Conservation (phyloP, 768 basidiomycete genomes). For the Russula olivacea region DNA sequence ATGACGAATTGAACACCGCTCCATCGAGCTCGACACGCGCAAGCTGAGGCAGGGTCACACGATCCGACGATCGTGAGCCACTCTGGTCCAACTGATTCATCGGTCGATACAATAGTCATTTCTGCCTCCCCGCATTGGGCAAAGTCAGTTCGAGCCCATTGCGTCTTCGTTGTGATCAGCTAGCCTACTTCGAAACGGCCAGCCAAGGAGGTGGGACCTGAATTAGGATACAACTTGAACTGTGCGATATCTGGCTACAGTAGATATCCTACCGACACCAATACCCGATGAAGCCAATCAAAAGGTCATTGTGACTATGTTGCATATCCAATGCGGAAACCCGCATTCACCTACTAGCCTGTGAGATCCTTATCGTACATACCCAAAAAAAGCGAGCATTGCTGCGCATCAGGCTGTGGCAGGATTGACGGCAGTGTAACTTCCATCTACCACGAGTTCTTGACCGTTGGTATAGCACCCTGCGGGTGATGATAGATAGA, state of each 20-base stretch:
- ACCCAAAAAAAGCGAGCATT: not conserved
- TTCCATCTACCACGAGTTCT: conserved; percentile 72
- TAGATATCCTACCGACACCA: not conserved
- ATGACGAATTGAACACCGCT: no score
- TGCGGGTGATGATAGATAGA: conserved; percentile 68
- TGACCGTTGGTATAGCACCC: conserved; percentile 75
- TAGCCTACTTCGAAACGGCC: no score
- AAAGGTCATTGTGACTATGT: not conserved
- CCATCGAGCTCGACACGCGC: no score
- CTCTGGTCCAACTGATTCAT: no score
- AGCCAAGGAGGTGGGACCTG: no score
- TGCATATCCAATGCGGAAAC: not conserved
- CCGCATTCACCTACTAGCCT: no score
- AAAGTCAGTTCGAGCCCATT: no score
- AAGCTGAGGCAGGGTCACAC: no score
- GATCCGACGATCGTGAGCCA: no score
- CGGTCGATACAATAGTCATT: no score
- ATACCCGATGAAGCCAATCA: not conserved
- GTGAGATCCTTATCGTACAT: not conserved
- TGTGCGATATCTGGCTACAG: not conserved
- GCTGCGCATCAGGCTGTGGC: conserved; percentile 34
- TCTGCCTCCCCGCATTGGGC: no score
- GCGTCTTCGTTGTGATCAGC: no score
- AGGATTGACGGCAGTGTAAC: conserved; percentile 69
- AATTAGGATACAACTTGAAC: not conserved